Evolutionary conservation across 2,329 filamentous ascomycete genomes (phyloP).

Genomic region (Aspergillus novoparasiticus): DNA sequence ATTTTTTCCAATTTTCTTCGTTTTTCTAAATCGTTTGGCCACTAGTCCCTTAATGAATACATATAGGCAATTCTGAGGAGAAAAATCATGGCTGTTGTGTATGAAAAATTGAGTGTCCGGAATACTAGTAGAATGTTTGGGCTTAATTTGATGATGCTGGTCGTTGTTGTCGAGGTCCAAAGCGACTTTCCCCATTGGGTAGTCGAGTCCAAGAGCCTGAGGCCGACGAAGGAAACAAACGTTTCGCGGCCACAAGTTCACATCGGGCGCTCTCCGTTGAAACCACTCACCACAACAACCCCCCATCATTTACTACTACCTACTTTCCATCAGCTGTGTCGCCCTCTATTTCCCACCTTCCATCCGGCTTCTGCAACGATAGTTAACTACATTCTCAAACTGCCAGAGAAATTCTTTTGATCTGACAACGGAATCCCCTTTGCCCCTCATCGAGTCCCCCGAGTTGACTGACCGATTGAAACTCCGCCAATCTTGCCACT

Average conservation of each 20-base stretch:
- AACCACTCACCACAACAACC: background rate
- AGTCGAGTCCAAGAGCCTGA: constrained; percentile 5
- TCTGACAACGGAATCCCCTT: background rate
- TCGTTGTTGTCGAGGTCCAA: background rate
- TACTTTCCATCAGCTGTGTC: background rate
- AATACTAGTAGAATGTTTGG: background rate
- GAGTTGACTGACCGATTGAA: constrained; percentile 17
- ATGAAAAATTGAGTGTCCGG: background rate
- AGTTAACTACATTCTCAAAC: background rate
- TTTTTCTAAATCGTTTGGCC: background rate
- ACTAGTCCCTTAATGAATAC: no score
- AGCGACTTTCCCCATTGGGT: constrained; percentile 20
- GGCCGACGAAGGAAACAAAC: constrained; percentile 1
- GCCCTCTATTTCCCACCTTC: background rate
- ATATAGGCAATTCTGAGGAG: background rate
- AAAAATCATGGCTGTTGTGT: background rate
- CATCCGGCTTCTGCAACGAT: background rate
- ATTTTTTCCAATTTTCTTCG: background rate
- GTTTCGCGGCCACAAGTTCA: constrained; percentile 5
- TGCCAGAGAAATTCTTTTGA: background rate
- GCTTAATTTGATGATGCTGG: background rate
- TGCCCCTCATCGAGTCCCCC: background rate
- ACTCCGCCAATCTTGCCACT: constrained; percentile 20
- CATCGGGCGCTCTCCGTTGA: background rate
- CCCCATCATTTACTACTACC: background rate